These are phyloP conservation scores for Arachis monticola DNA, from an alignment of 331 rosid genomes.

Conservation along the genomic window DNA sequence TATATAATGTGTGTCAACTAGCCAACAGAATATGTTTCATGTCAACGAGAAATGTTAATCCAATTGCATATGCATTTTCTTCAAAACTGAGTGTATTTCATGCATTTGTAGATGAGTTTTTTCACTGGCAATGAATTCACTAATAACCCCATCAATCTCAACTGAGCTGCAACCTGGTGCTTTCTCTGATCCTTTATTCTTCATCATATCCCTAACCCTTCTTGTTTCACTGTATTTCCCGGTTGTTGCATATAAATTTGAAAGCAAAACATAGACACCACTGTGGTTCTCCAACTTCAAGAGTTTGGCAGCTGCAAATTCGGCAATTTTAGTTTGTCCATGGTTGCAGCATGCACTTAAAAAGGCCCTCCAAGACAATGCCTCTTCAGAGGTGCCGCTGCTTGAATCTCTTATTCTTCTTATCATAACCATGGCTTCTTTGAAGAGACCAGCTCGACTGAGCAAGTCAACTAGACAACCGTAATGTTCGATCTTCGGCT, in stretches of 20 bases:
- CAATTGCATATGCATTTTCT: constrained; percentile 47
- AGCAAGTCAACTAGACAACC: constrained; percentile 72
- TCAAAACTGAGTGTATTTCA: constrained; percentile 60
- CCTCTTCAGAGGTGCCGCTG: constrained; percentile 49
- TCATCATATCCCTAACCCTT: constrained; percentile 69
- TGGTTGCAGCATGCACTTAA: constrained; percentile 72
- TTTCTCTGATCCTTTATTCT: constrained; percentile 55
- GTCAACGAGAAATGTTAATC: constrained; percentile 27
- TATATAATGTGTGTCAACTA: not conserved
- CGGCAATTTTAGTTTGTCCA: constrained; percentile 63
- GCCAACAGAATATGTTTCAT: not conserved
- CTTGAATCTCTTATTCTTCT: constrained; percentile 43
- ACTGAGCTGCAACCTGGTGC: constrained; percentile 80
- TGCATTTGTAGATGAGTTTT: constrained; percentile 53
- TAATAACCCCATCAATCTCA: constrained; percentile 58
- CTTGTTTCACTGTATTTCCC: constrained; percentile 62
- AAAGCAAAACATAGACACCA: constrained; percentile 72
- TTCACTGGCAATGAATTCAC: constrained; percentile 72
- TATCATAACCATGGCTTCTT: constrained; percentile 64
- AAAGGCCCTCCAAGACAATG: constrained; percentile 83
- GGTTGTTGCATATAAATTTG: constrained; percentile 59
- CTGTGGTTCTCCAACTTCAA: constrained; percentile 51
- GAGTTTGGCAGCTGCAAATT: constrained; percentile 60
- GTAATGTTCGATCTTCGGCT: constrained; percentile 74
- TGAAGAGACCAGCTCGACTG: constrained; percentile 59